Evolutionary conservation across 345 rosid genomes (phyloP).

Genomic region (Hypericum androsaemum): DNA sequence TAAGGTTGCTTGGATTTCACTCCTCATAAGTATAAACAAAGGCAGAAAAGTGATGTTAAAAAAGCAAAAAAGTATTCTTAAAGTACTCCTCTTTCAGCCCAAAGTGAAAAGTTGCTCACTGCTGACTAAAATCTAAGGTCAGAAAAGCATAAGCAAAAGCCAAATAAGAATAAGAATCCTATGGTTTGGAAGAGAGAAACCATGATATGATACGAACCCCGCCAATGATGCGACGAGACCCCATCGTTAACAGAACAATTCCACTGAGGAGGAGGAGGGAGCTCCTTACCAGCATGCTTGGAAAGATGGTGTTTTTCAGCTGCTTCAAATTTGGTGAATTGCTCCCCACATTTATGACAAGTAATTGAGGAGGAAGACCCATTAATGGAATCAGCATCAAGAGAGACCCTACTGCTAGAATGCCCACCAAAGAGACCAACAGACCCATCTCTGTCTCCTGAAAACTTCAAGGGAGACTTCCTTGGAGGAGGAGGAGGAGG

Average conservation of each 20-base stretch:
- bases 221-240: not conserved
- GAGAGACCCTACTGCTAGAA: constrained; percentile 43
- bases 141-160: constrained; percentile 13
- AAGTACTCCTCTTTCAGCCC: too few relatives aligned
- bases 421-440: constrained; percentile 34
- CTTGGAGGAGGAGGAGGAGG: constrained; percentile 43
- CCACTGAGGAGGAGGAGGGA: not conserved
- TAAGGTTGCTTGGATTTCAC: too few relatives aligned
- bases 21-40: not conserved
- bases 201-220: not conserved
- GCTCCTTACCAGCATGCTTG: constrained; percentile 75
- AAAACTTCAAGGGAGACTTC: constrained; percentile 33
- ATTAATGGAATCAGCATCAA: constrained; percentile 51
- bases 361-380: constrained; percentile 40
- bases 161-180: constrained; percentile 5
- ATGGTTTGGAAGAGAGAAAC: not conserved
- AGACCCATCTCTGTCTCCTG: constrained; percentile 46
- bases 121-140: constrained; percentile 10
- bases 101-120: not conserved
- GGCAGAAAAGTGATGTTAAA: not conserved
- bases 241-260: not conserved
- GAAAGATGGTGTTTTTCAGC: constrained; percentile 98
- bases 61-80: too few relatives aligned
- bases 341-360: constrained; percentile 97
- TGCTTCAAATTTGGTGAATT: constrained; percentile 80